Conservation (phyloP, 805 yeast species). For the Teunomyces cretensis region DNA sequence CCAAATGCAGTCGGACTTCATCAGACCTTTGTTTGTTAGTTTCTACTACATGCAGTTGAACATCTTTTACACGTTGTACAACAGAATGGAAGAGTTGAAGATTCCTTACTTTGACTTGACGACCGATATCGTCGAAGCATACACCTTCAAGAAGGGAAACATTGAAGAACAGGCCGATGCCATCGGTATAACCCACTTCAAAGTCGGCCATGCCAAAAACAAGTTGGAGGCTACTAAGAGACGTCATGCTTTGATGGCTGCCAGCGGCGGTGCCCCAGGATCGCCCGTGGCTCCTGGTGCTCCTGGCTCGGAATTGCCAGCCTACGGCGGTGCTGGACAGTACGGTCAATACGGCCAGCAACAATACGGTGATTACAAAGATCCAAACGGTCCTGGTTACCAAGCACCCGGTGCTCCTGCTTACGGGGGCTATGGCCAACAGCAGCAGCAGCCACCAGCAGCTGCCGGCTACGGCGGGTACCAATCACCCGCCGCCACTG, state of each 20-base stretch:
- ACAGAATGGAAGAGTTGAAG: constrained; percentile 91
- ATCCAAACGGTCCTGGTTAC: constrained; percentile 14
- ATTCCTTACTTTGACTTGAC: constrained; percentile 92
- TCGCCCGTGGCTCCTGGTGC: constrained; percentile 16
- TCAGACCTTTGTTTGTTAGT: constrained; percentile 89
- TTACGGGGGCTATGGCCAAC: constrained; percentile 15
- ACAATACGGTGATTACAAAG: constrained; percentile 24
- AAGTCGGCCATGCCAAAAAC: constrained; percentile 80
- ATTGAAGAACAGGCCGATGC: constrained; percentile 88
- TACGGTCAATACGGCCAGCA: constrained; percentile 19
- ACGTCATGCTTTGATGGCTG: constrained; percentile 53
- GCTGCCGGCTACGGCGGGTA: constrained; percentile 15
- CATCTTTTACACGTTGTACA: constrained; percentile 89
- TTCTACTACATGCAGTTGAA: constrained; percentile 97
- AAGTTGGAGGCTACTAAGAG: constrained; percentile 82
- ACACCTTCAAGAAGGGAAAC: constrained; percentile 78
- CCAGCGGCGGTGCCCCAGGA: constrained; percentile 23
- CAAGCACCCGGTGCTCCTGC: constrained; percentile 9
- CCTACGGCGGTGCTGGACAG: constrained; percentile 9
- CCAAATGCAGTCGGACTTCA: constrained; percentile 85
- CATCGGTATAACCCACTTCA: constrained; percentile 87
- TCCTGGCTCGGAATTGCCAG: constrained; percentile 20
- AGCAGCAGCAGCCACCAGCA: constrained; percentile 7
- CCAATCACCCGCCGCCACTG: constrained; percentile 9
- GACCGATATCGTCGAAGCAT: constrained; percentile 81